Percentiles rank a stretch among this genome's conserved stretches.
phyloP scores from a whole-genome alignment of 2,329 filamentous ascomycete genomes.

The Cadophora malorum region DNA sequence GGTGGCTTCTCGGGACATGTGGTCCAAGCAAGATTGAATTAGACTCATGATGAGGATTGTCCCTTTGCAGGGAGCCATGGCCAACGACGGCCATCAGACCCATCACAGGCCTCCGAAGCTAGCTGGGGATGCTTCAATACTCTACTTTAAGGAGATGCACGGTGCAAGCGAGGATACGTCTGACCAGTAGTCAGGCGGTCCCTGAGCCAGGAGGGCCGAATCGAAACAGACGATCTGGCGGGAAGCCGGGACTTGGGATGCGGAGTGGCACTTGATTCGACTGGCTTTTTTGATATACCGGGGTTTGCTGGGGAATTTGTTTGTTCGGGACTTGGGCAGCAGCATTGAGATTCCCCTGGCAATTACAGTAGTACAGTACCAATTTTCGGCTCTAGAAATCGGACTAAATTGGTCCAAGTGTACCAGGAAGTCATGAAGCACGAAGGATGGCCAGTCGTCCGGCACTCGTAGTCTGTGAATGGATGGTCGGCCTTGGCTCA shows the following conservation, averaged over 20 bases:
- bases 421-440: slow-evolving; percentile 9
- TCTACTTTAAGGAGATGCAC: slow-evolving; percentile 12
- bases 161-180: slow-evolving; percentile 27
- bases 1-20: slow-evolving; percentile 31
- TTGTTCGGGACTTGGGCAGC: slow-evolving; percentile 23
- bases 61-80: slow-evolving; percentile 27
- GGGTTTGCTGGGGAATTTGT: slow-evolving; percentile 18
- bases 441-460: background rate
- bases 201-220: slow-evolving; percentile 31
- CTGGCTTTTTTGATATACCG: slow-evolving; percentile 12
- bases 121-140: slow-evolving; percentile 30
- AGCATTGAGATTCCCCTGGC: slow-evolving; percentile 32
- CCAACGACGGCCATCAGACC: slow-evolving; percentile 33
- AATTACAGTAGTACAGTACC: background rate
- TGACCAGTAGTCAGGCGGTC: slow-evolving; percentile 37
- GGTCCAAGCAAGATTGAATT: slow-evolving; percentile 34
- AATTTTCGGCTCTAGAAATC: slow-evolving; percentile 4
- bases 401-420: slow-evolving; percentile 5
- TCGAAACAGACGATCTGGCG: slow-evolving; percentile 33
- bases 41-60: slow-evolving; percentile 36
- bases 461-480: background rate
- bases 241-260: slow-evolving; percentile 23
- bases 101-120: slow-evolving; percentile 21
- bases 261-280: slow-evolving; percentile 20
- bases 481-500: background rate